Conservation (phyloP, 192 early-diverging fungal genomes). For the Linnemannia elongata region DNA sequence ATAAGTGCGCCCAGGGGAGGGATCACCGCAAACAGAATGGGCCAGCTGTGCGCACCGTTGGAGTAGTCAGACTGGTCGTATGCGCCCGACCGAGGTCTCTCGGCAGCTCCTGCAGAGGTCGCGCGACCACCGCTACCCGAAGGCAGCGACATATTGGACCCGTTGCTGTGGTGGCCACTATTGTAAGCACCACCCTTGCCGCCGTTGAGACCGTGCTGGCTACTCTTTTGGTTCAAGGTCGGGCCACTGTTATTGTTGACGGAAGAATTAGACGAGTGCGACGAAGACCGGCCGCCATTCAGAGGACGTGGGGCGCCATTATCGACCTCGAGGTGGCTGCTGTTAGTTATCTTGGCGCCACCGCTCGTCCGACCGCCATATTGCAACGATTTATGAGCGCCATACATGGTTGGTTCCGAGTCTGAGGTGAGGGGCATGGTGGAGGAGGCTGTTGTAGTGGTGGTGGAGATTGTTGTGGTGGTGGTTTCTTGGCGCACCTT, state of each 20-base stretch:
- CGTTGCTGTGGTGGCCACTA: conserved; percentile 14
- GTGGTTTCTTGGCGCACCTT: conserved; percentile 54
- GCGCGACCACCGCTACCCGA: neutral
- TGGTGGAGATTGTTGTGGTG: conserved; percentile 47
- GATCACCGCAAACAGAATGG: conserved; percentile 68
- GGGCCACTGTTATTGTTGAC: conserved; percentile 4
- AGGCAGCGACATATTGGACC: conserved; percentile 27
- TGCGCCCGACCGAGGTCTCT: conserved; percentile 23
- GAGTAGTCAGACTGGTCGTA: conserved; percentile 57
- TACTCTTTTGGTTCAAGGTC: conserved; percentile 14
- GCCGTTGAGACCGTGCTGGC: conserved; percentile 3
- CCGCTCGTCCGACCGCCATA: conserved; percentile 20
- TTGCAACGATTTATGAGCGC: conserved; percentile 18
- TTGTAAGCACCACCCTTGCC: conserved; percentile 5
- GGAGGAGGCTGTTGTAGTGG: conserved; percentile 44
- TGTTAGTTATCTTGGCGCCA: conserved; percentile 21
- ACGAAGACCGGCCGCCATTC: conserved; percentile 35
- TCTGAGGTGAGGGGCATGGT: conserved; percentile 49
- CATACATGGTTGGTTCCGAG: conserved; percentile 44
- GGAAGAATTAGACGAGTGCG: conserved; percentile 41
- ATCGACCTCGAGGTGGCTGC: conserved; percentile 34
- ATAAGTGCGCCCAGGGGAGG: conserved; percentile 69
- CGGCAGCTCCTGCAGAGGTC: neutral
- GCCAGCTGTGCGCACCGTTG: conserved; percentile 66
- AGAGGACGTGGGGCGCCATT: neutral